phyloP scores from a whole-genome alignment of 192 early-diverging fungal genomes.

The Coemansia sp. region DNA sequence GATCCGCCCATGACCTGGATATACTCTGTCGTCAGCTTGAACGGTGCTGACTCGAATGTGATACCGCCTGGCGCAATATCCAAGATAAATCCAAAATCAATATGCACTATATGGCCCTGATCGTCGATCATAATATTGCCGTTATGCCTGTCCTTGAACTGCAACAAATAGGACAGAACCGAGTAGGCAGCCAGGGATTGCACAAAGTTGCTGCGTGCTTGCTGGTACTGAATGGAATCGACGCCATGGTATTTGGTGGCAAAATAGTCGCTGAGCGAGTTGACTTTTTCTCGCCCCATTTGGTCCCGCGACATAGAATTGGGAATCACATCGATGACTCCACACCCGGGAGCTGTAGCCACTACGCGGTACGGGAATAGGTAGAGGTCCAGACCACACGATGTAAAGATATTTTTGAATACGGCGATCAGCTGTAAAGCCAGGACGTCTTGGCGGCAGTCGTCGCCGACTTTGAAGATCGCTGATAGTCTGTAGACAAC shows the following conservation, averaged over 20 bases:
- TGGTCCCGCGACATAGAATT: conserved; percentile 96
- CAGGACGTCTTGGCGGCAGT: conserved; percentile 98
- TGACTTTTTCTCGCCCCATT: conserved; percentile 98
- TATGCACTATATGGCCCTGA: conserved; percentile 95
- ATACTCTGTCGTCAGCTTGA: conserved; percentile 98
- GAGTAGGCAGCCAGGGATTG: conserved; percentile 95
- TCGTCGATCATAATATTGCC: conserved; percentile 99
- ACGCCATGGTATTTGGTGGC: conserved; percentile 84
- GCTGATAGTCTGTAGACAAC: conserved; percentile 73
- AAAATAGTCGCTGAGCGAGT: conserved; percentile 96
- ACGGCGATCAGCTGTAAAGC: conserved; percentile 97
- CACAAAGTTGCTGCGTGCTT: conserved; percentile 93
- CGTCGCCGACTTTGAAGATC: conserved; percentile 99
- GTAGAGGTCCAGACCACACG: conserved; percentile 92
- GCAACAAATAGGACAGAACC: conserved; percentile 90
- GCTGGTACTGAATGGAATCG: conserved; percentile 89
- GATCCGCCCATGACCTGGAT: conserved; percentile 96
- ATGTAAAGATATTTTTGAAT: conserved; percentile 95
- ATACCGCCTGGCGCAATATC: conserved; percentile 99
- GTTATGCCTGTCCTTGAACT: conserved; percentile 99
- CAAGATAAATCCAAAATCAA: conserved; percentile 99
- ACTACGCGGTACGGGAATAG: conserved; percentile 97
- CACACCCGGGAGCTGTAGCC: conserved; percentile 95
- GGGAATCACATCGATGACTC: conserved; percentile 99
- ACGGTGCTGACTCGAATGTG: conserved; percentile 93